phyloP scores from a whole-genome alignment of 2,329 filamentous ascomycete genomes.

The Amphichorda felina region DNA sequence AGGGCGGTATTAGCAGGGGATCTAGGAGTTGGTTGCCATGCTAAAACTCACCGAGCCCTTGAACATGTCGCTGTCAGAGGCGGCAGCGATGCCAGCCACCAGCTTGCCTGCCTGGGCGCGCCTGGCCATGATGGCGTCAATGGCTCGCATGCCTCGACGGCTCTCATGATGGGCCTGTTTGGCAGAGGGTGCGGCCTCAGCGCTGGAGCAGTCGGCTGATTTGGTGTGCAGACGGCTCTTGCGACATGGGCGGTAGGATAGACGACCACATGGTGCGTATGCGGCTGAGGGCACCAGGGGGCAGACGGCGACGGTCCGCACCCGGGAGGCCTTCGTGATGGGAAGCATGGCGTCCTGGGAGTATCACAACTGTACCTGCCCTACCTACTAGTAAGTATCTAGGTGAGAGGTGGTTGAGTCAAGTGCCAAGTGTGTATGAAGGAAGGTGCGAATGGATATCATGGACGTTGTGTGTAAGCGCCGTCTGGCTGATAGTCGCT shows the following conservation, averaged over 20 bases:
- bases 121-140: slow-evolving; percentile 15
- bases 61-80: slow-evolving; percentile 71
- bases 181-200: slow-evolving; percentile 4
- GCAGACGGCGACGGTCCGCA: too few species aligned
- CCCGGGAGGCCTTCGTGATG: too few species aligned
- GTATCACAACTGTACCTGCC: too few species aligned
- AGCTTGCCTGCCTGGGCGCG: slow-evolving; percentile 62
- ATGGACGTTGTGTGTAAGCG: background rate
- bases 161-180: slow-evolving; percentile 4
- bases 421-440: too few species aligned
- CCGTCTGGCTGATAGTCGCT: background rate
- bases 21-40: background rate
- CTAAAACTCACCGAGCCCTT: slow-evolving; percentile 52
- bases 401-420: too few species aligned
- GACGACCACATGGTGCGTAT: too few species aligned
- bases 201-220: background rate
- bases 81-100: slow-evolving; percentile 64
- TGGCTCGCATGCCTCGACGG: background rate
- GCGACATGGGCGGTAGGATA: too few species aligned
- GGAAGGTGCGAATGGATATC: background rate
- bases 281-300: too few species aligned
- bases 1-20: background rate
- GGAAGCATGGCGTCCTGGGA: too few species aligned
- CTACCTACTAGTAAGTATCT: too few species aligned
- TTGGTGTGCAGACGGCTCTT: slow-evolving; percentile 1